These are phyloP conservation scores for Hypericum perforatum DNA, from an alignment of 345 rosid genomes.

Conservation along the genomic window DNA sequence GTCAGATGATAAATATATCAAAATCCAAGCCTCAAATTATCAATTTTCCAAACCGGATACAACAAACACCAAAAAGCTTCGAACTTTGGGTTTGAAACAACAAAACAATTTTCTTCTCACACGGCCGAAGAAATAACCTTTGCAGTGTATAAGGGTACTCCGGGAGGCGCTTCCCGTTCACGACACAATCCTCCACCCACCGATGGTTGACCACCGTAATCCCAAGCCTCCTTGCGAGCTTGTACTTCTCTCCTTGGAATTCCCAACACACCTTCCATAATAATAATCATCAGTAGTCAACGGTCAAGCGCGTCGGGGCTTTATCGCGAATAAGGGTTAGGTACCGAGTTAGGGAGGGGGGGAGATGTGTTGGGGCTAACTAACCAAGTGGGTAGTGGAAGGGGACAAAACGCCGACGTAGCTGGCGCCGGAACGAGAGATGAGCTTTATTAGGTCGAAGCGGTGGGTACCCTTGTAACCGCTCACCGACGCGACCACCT, in stretches of 20 bases:
- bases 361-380: constrained; percentile 4
- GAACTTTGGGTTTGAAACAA: no score
- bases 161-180: constrained; percentile 45
- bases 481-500: constrained; percentile 81
- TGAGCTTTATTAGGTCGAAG: constrained; percentile 73
- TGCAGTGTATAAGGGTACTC: constrained; percentile 49
- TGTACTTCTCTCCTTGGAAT: constrained; percentile 63
- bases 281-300: background rate
- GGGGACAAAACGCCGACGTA: constrained; percentile 66
- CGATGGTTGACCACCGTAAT: constrained; percentile 56
- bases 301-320: no score
- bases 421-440: constrained; percentile 58
- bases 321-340: background rate
- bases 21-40: no score
- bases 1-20: no score
- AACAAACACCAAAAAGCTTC: no score
- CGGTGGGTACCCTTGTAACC: constrained; percentile 79
- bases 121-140: constrained; percentile 42
- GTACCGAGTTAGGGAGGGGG: background rate
- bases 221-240: constrained; percentile 49
- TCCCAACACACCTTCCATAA: constrained; percentile 60
- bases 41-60: background rate
- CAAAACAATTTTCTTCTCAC: no score
- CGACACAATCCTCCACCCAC: constrained; percentile 79
- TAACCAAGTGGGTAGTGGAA: constrained; percentile 74